Base-by-base conservation (phyloP, 805 yeast genomes). In the Hanseniaspora guilliermondii region DNA sequence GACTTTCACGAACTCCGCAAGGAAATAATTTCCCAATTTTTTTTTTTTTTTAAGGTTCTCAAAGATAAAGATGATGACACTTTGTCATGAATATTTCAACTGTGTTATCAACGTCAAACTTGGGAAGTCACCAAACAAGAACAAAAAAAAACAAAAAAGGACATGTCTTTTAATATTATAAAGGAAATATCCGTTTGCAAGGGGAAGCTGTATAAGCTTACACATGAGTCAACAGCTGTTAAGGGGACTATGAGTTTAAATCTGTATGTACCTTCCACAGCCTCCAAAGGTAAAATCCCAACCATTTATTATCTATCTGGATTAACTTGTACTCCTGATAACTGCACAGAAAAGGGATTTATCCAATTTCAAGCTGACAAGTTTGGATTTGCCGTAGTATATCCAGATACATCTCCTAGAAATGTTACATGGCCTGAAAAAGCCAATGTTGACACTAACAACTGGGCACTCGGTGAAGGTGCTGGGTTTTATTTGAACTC, bases 401-500 rank as follows among this genome's bases (percentile, higher is more conserved):
- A 85, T 68, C 97, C 98, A 19, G 98, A 91, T 68, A 93, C 98
- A 3, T 89, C 97, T 8, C 97, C 98, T 53, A 79, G 97, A 60
- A 80, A 83, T 14, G 74, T 73, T 48, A 73, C 83, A 56, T 80
- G 77, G 33, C 94, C 95, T n/a, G 93, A 84, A 65, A 80, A 81
- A 62, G 37, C 36, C 14, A 21, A 19, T n/a, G n/a, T 49, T 24
- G 94, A 84, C 56, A 64, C 68, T n/a, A 62, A 61, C 25, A 56
- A 60, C 9, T 93, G 84, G 80, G 96, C 88, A 66, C 86, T 91
- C 64, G 98, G 98, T 24, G 74, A 88, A 1, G 95, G 95, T 40
- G 98, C 98, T 35, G 96, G 97, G 0, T 93, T 91, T 72, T 91
- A 93, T 64, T 77, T 93, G 49, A 83, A 93, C 68, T 87, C 97